Evolutionary conservation across 2,329 filamentous ascomycete genomes (phyloP), one percentile per base, ranked within the genome.

Genomic region (Fusarium anthophilum): DNA sequence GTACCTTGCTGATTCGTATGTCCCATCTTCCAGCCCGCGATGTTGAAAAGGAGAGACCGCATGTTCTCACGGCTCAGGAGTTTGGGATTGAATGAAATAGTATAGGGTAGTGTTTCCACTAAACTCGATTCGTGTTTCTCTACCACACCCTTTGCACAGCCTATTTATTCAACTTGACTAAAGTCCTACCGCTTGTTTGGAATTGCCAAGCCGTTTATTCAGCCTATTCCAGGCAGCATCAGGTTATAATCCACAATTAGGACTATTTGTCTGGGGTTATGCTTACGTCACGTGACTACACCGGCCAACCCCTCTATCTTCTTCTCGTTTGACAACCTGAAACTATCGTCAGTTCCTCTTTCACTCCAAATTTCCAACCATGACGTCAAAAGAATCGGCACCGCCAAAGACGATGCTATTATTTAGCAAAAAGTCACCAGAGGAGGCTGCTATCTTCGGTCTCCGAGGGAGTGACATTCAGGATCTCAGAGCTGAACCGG

Each of bases 391-490:
- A n/a, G 51, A 55, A 6, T 17, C 24, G 17, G 12, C 10, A 11
- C 12, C 12, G 2, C 6, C 26, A 1, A 30, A 67, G 3, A 18
- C 24, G 1, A 15, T 61, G 6, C n/a, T 68, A 3, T 54, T 67
- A 1, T 67, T 54, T 4, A 67, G 35, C 22, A 20, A 8, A 2
- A 68, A 68, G 22, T n/a, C 47, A 0, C 8, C 24, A 2, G 65
- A 68, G n/a, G 65, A 68, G 5, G 37, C 9, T 3, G 26, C n/a
- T 18, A 53, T 38, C 6, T 68, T 61, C 3, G 65, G 47, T 6
- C 30, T 68, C 1, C 22, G 65, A 20, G 54, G 28, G 2, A 67
- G 63, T 22, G 65, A 68, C 28, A 67, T 67, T 14, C 7, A 67
- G 2, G 41, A 68, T 14, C 30, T 67, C 2, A 45, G 65, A 6